These are phyloP conservation scores for Colletotrichum navitas DNA, from an alignment of 2,329 filamentous ascomycete species.

Conservation along the genomic window DNA sequence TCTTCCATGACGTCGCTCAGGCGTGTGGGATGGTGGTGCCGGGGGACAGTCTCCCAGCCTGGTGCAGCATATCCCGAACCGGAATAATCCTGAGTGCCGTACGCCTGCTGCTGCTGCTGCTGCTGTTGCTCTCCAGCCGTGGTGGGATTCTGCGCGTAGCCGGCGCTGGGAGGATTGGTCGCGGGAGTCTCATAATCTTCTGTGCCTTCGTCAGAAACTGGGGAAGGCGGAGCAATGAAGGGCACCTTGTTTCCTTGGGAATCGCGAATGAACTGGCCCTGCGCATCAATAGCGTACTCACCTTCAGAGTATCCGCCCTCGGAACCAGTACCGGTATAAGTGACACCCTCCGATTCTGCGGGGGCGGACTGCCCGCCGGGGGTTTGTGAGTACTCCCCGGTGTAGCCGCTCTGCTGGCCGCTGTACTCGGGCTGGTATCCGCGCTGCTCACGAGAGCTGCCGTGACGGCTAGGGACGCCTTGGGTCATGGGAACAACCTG, in stretches of 20 bases:
- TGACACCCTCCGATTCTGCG: constrained; percentile 43
- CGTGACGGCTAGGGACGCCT: constrained; percentile 70
- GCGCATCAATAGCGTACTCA: constrained; percentile 76
- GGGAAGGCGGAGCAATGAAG: constrained; percentile 61
- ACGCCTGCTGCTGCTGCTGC: constrained; percentile 43
- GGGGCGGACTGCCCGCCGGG: constrained; percentile 58
- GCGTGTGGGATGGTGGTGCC: constrained; percentile 88
- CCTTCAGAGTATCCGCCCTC: constrained; percentile 77
- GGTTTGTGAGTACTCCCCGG: constrained; percentile 56
- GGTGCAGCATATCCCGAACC: constrained; percentile 75
- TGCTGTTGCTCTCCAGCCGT: constrained; percentile 50
- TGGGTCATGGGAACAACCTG: constrained; percentile 95
- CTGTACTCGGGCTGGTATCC: constrained; percentile 47
- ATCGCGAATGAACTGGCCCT: constrained; percentile 73
- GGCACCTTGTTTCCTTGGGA: constrained; percentile 70
- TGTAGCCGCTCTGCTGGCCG: constrained; percentile 47
- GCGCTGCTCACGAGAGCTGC: constrained; percentile 57
- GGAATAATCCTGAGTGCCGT: constrained; percentile 68
- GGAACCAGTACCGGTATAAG: constrained; percentile 53
- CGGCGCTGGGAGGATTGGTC: constrained; percentile 54
- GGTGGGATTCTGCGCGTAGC: constrained; percentile 48
- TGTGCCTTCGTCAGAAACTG: constrained; percentile 64
- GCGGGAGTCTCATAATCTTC: constrained; percentile 71
- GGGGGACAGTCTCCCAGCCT: constrained; percentile 81
- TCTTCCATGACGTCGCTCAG: constrained; percentile 91